Conservation (phyloP, 108 stramenopile genomes). For the Mediolabrus comicus region DNA sequence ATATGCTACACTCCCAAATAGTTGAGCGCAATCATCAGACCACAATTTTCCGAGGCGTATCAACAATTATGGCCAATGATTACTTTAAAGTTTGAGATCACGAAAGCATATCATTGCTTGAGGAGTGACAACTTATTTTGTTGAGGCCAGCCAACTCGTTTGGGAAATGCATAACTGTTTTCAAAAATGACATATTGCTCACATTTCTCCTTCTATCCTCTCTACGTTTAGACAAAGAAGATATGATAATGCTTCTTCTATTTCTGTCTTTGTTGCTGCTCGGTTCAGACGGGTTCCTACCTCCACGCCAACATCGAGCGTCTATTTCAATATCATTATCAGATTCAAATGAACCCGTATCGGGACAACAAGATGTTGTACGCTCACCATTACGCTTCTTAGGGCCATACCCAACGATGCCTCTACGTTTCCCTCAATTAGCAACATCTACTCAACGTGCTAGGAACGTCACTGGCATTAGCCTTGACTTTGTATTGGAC, state of each 20-base stretch:
- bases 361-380: conserved; percentile 13
- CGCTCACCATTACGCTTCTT: conserved; percentile 63
- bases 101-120: conserved; percentile 11
- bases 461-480: conserved; percentile 59
- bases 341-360: background rate
- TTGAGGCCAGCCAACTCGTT: background rate
- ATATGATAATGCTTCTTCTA: background rate
- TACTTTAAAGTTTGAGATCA: conserved; percentile 53
- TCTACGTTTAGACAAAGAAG: background rate
- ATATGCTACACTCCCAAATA: conserved; percentile 9
- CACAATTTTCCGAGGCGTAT: conserved; percentile 55
- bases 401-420: conserved; percentile 70
- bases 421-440: conserved; percentile 66
- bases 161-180: background rate
- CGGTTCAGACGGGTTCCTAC: background rate
- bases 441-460: conserved; percentile 63
- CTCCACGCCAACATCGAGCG: background rate
- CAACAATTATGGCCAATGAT: conserved; percentile 34
- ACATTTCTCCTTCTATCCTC: background rate
- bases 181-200: background rate
- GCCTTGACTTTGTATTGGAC: conserved; percentile 73
- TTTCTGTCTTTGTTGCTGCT: background rate
- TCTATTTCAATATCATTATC: background rate
- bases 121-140: conserved; percentile 33
- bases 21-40: conserved; percentile 51